phyloP scores from a whole-genome alignment of 345 rosid species.

The Rubroshorea leprosula region DNA sequence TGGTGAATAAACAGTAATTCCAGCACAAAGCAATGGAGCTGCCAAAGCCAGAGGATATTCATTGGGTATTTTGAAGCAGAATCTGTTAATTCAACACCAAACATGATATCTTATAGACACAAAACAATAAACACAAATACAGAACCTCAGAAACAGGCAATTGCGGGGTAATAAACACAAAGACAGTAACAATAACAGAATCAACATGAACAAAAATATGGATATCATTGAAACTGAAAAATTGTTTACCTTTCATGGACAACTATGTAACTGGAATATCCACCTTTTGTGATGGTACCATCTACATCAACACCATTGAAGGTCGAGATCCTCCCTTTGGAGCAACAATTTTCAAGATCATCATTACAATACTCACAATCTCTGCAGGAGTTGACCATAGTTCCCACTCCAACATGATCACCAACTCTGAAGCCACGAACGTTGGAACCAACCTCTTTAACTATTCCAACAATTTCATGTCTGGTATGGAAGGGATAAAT shows the following conservation, averaged over 20 bases:
- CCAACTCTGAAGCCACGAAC: slow-evolving; percentile 61
- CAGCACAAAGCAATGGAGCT: slow-evolving; percentile 93
- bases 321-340: slow-evolving; percentile 46
- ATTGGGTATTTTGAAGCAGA: slow-evolving; percentile 66
- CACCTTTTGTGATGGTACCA: slow-evolving; percentile 78
- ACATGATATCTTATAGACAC: too few species aligned
- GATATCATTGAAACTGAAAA: too few species aligned
- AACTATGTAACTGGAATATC: slow-evolving; percentile 69
- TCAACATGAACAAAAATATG: too few species aligned
- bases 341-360: slow-evolving; percentile 48
- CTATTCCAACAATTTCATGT: slow-evolving; percentile 85
- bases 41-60: slow-evolving; percentile 63
- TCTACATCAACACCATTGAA: slow-evolving; percentile 67
- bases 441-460: slow-evolving; percentile 70
- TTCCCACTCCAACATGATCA: slow-evolving; percentile 88
- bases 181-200: too few species aligned
- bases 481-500: slow-evolving; percentile 26
- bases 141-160: too few species aligned
- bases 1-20: slow-evolving; percentile 80
- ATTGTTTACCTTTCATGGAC: slow-evolving; percentile 55
- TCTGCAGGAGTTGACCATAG: slow-evolving; percentile 76
- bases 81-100: slow-evolving; percentile 39
- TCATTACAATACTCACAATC: slow-evolving; percentile 66
- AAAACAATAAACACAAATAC: too few species aligned
- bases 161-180: too few species aligned